These are phyloP conservation scores for Goniomonas avonlea DNA, from an alignment of 78 protist species.

Conservation along the genomic window DNA sequence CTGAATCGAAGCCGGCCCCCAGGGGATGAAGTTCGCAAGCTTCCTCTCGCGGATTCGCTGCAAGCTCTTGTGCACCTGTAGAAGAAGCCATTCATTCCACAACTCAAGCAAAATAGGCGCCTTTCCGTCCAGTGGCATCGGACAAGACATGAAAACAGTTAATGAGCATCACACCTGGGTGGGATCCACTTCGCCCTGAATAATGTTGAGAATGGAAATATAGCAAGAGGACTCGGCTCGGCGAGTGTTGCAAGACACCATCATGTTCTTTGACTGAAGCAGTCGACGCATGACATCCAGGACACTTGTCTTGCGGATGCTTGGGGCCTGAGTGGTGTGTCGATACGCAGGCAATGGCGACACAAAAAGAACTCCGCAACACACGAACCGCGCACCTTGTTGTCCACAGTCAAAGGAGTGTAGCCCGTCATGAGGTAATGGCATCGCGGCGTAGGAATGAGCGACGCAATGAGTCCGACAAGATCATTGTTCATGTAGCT, in stretches of 20 bases:
- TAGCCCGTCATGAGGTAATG: constrained; percentile 97
- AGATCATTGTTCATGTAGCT: constrained; percentile 95
- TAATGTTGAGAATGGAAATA: constrained; percentile 91
- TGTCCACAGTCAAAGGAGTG: constrained; percentile 60
- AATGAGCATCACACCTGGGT: constrained; percentile 56
- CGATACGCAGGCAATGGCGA: not conserved
- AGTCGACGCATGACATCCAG: constrained; percentile 97
- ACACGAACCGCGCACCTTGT: not conserved
- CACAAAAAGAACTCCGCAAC: not conserved
- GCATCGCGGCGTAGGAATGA: constrained; percentile 98
- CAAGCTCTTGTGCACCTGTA: constrained; percentile 92
- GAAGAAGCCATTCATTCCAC: no score
- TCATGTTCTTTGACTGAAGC: constrained; percentile 88
- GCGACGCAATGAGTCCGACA: constrained; percentile 86
- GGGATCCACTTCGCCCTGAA: constrained; percentile 98
- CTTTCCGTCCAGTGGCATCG: not conserved
- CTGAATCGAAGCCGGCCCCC: constrained; percentile 99
- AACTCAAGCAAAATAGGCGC: not conserved
- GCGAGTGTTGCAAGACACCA: constrained; percentile 58
- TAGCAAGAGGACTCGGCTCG: constrained; percentile 66
- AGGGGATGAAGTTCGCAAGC: constrained; percentile 89
- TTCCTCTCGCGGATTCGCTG: constrained; percentile 87
- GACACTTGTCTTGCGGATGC: constrained; percentile 94
- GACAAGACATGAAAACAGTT: not conserved
- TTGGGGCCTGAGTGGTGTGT: not conserved